A percentile compares a stretch with the other conserved stretches of the same genome.
Conservation (phyloP, 2,329 filamentous ascomycete species). For the Huntiella omanensis region DNA sequence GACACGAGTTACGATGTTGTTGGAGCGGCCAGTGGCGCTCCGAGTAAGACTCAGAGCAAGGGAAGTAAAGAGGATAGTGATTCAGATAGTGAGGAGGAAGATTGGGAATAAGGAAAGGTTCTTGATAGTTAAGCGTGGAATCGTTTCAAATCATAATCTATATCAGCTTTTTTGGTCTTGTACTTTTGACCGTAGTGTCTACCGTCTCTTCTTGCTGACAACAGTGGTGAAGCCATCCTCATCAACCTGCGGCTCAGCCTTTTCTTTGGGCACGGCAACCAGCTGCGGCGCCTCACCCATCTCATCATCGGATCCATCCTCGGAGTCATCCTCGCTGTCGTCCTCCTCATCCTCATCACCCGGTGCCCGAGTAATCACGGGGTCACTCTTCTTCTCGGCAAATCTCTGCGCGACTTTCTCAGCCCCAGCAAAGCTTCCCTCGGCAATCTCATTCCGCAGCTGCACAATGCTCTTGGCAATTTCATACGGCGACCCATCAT, state of each 20-base stretch:
- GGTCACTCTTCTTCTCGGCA: conserved; percentile 31
- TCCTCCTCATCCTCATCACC: conserved; percentile 36
- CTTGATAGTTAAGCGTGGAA: background rate
- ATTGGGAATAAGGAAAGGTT: conserved; percentile 45
- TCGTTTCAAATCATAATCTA: background rate
- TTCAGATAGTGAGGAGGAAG: conserved; percentile 40
- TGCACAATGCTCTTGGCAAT: conserved; percentile 56
- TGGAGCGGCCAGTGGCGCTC: conserved; percentile 52
- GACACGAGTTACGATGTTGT: conserved; percentile 95
- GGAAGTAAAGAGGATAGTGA: conserved; percentile 33
- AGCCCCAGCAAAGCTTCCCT: conserved; percentile 47
- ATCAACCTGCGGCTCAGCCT: conserved; percentile 51
- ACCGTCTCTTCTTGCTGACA: conserved; percentile 37
- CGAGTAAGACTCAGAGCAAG: conserved; percentile 52
- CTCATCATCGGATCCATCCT: conserved; percentile 32
- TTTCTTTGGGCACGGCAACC: conserved; percentile 39
- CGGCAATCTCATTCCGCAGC: conserved; percentile 42
- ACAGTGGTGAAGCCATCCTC: conserved; percentile 70
- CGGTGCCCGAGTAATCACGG: conserved; percentile 34
- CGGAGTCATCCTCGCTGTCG: conserved; percentile 37
- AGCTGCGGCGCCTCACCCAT: conserved; percentile 53
- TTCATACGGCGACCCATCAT: conserved; percentile 66
- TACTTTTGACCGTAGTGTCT: background rate
- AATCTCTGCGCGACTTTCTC: conserved; percentile 44
- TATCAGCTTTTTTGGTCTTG: background rate